Percentiles rank a stretch among this genome's conserved stretches.
These are phyloP conservation scores for Plasmodium blacklocki DNA, from an alignment of 169 alveolate species.

Conservation along the genomic window DNA sequence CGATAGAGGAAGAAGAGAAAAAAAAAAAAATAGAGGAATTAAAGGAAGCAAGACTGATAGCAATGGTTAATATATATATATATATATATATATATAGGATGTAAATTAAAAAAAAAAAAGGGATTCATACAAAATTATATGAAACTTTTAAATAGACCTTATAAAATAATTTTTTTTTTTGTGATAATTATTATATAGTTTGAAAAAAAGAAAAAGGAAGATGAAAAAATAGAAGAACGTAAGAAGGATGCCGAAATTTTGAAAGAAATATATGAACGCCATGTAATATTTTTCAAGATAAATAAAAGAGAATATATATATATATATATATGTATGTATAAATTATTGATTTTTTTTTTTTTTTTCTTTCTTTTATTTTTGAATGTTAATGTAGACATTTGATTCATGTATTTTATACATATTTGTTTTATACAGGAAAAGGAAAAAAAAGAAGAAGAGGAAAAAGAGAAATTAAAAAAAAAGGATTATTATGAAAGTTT, in stretches of 20 bases:
- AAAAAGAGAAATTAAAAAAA: constrained; percentile 54
- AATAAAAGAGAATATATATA: not conserved
- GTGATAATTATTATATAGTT: constrained; percentile 7
- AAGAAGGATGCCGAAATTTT: constrained; percentile 46
- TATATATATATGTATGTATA: not conserved
- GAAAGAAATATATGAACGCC: constrained; percentile 28
- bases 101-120: not conserved
- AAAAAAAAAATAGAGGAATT: constrained; percentile 61
- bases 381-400: constrained; percentile 3
- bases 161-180: not conserved
- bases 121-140: not conserved
- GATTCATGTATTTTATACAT: not conserved
- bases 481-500: constrained; percentile 61
- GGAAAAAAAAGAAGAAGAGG: constrained; percentile 46
- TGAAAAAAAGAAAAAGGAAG: constrained; percentile 37
- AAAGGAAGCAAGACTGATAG: constrained; percentile 50
- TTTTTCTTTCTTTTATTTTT: not conserved
- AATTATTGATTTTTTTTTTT: not conserved
- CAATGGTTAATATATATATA: constrained; percentile 36
- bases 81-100: not conserved
- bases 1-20: constrained; percentile 47
- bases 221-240: constrained; percentile 34
- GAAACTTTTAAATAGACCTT: not conserved
- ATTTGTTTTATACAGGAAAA: constrained; percentile 32
- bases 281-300: constrained; percentile 24